Percentiles rank a stretch among this genome's conserved stretches.
phyloP scores from a whole-genome alignment of 148 eudicot species.

The Nepenthes gracilis region DNA sequence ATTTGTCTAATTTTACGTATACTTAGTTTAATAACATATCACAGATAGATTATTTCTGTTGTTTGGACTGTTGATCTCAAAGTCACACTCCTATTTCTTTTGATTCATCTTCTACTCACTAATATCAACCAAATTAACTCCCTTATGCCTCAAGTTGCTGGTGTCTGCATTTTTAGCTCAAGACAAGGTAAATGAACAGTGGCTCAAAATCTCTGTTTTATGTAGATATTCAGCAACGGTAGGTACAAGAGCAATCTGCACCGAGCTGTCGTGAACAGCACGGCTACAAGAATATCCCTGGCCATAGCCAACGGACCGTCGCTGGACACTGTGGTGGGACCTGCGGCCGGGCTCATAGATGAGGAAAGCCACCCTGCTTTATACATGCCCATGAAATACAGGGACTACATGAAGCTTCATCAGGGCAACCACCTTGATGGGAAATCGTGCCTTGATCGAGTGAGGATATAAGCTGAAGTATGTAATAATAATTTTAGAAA shows the following conservation, averaged over 20 bases:
- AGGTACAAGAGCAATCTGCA: constrained; percentile 25
- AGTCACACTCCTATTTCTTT: too few relatives aligned
- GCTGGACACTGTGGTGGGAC: constrained; percentile 14
- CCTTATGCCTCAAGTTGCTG: too few relatives aligned
- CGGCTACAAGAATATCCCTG: constrained; percentile 19
- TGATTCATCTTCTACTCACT: too few relatives aligned
- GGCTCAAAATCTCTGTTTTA: neutral
- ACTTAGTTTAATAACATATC: too few relatives aligned
- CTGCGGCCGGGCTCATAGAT: constrained; percentile 9
- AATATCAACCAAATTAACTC: too few relatives aligned
- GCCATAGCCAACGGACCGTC: constrained; percentile 19
- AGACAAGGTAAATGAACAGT: too few relatives aligned
- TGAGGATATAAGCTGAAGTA: neutral
- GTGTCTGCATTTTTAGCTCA: neutral
- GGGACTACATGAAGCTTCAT: constrained; percentile 13
- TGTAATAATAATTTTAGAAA: neutral
- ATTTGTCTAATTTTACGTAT: too few relatives aligned
- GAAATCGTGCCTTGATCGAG: neutral
- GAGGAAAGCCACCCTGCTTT: neutral
- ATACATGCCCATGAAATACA: constrained; percentile 16
- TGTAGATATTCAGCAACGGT: constrained; percentile 31
- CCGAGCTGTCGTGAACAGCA: constrained; percentile 25
- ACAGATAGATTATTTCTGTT: too few relatives aligned
- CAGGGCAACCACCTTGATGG: constrained; percentile 10
- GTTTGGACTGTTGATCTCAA: too few relatives aligned